Evolutionary conservation across 257 asterid genomes (phyloP).

Genomic region (Fraxinus excelsior): DNA sequence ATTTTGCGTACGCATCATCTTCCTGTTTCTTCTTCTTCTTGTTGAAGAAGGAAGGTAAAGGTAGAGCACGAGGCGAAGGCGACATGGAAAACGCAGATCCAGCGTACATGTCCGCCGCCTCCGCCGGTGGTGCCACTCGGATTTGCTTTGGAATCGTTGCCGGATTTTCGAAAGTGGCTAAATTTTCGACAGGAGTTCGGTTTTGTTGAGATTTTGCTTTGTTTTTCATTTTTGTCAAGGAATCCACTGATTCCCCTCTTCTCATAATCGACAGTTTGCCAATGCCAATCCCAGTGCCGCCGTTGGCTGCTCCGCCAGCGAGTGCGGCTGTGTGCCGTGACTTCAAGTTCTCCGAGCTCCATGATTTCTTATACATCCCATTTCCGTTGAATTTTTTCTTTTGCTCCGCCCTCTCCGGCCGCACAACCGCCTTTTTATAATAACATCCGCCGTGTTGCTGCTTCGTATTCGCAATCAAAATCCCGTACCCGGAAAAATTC

Average conservation of each 20-base stretch:
- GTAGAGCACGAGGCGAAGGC: too few relatives aligned
- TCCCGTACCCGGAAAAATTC: background rate
- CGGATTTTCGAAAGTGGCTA: background rate
- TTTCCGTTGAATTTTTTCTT: background rate
- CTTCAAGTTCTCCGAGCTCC: background rate
- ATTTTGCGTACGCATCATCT: too few relatives aligned
- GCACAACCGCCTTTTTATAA: background rate
- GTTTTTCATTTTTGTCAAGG: too few relatives aligned
- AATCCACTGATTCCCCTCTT: background rate
- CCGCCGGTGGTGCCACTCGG: background rate
- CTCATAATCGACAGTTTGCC: constrained; percentile 6
- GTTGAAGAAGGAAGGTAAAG: too few relatives aligned
- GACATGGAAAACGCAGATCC: too few relatives aligned
- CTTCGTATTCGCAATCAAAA: background rate
- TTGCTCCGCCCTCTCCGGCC: constrained; percentile 8
- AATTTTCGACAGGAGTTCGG: background rate
- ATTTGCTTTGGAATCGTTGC: background rate
- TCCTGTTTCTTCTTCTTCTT: too few relatives aligned
- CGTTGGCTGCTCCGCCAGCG: too few relatives aligned
- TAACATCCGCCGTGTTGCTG: background rate
- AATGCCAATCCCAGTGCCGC: background rate
- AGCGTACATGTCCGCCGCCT: background rate
- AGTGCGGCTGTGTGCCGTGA: background rate
- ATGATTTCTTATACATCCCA: background rate
- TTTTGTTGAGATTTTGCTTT: background rate